Evolutionary conservation across 768 basidiomycete genomes (phyloP).

Genomic region (Lentinus brumalis): DNA sequence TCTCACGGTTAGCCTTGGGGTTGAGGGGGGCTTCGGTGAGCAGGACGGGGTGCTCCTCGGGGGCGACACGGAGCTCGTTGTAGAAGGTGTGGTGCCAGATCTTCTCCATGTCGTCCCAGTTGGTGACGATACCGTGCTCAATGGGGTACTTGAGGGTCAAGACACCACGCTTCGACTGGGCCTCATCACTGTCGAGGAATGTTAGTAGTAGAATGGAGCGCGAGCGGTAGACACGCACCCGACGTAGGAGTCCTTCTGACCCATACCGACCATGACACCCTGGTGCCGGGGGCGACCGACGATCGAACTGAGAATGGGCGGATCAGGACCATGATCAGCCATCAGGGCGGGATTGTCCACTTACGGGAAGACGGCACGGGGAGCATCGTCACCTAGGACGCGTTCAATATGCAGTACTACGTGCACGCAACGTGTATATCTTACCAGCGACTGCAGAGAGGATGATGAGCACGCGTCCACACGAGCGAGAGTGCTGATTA

Average conservation of each 20-base stretch:
- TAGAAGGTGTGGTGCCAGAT: conserved; percentile 80
- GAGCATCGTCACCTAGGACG: conserved; percentile 85
- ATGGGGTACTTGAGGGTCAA: conserved; percentile 71
- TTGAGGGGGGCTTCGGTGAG: conserved; percentile 92
- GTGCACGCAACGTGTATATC: background rate
- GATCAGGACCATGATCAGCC: background rate
- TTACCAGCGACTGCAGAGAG: conserved; percentile 64
- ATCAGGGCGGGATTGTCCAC: conserved; percentile 34
- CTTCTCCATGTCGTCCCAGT: conserved; percentile 81
- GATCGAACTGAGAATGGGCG: conserved; percentile 47
- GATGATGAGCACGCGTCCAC: conserved; percentile 72
- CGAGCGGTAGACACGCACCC: conserved; percentile 42
- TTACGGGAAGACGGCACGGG: conserved; percentile 96
- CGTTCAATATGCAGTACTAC: background rate
- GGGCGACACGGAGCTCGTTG: conserved; percentile 92
- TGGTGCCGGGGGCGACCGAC: conserved; percentile 74
- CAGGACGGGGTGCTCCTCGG: conserved; percentile 90
- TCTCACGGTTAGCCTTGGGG: conserved; percentile 91
- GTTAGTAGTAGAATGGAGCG: background rate
- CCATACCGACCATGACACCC: conserved; percentile 80
- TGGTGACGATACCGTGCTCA: conserved; percentile 73
- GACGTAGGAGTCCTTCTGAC: conserved; percentile 77
- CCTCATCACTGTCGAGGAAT: conserved; percentile 53
- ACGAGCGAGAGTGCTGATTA: conserved; percentile 29
- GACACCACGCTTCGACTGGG: conserved; percentile 75